Base-by-base conservation (phyloP, 2,329 filamentous ascomycete genomes). In the Ascochyta pisi region DNA sequence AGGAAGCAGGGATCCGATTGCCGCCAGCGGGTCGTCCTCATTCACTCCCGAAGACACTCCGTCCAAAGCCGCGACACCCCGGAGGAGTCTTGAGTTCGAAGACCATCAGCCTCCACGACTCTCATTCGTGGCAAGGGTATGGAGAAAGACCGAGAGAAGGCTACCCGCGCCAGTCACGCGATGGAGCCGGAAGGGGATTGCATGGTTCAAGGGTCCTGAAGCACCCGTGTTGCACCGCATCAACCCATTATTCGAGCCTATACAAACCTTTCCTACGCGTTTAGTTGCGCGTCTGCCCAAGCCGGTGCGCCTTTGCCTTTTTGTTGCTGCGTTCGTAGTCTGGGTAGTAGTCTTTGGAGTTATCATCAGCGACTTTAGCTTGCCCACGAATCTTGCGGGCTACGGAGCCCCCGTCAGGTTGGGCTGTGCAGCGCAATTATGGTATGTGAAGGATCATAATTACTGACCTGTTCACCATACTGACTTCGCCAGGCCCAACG, bases 271-370 rank as follows among this genome's bases (percentile, higher is more conserved):
- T 24, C 90, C 89, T 4, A 77, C 87, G 52, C 76, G 78, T 39
- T 72, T 90, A 38, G 73, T 91, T 49, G 84, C 77, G 51, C 82
- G 84, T 53, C 71, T 90, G 2, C 86, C 87, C 0, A 81, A 80
- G 50, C 76, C 74, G 56, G 81, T 74, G 57, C 84, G 88, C 51
- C 81, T 83, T 9, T 79, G 79, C 65, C 75, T 89, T 3, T 80
- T 88, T 34, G 73, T 84, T 22, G 71, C 78, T 16, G 86, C 85
- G 51, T 84, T 88, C 40, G 79, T 83, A 24, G 69, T 85, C 24
- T 94, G 90, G 90, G 74, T 90, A 15, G 73, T 89, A 29, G 78
- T 84, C 1, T 93, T 93, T 71, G 83, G 84, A 23, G 73, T 91
- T 26, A 82, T 93, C 31, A 83, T 90, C 73, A 84, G 86, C 62